Evolutionary conservation across 192 early-diverging fungal genomes (phyloP).

Genomic region (Piromyces finnis): DNA sequence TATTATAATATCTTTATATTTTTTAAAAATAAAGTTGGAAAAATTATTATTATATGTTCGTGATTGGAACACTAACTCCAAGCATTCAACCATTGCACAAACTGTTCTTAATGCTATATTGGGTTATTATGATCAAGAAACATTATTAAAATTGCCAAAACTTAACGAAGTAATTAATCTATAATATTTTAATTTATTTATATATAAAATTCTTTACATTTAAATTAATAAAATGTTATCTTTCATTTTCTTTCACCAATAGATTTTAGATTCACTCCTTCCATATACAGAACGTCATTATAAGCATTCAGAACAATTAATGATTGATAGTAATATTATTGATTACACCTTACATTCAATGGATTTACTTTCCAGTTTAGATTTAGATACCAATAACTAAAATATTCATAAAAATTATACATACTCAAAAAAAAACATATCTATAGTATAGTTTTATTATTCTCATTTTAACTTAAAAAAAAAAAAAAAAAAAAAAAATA

Average conservation of each 20-base stretch:
- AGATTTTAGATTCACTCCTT: constrained; percentile 55
- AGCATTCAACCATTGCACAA: constrained; percentile 61
- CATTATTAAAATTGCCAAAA: constrained; percentile 53
- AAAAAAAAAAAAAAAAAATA: no score
- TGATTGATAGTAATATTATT: constrained; percentile 69
- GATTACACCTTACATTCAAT: constrained; percentile 83
- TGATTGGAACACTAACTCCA: constrained; percentile 90
- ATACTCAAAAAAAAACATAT: no score
- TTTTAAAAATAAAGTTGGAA: constrained; percentile 26
- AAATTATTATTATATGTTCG: constrained; percentile 67
- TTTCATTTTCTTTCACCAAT: neutral
- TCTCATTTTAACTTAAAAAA: no score
- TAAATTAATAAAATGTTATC: no score
- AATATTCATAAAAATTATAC: neutral
- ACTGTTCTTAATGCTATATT: constrained; percentile 63
- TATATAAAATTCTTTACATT: neutral
- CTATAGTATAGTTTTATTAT: no score
- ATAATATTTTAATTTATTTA: neutral
- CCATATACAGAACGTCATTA: constrained; percentile 89
- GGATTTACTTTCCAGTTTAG: constrained; percentile 6
- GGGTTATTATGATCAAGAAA: constrained; percentile 35
- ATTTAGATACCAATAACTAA: neutral
- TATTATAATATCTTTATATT: neutral
- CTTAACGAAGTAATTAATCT: constrained; percentile 38
- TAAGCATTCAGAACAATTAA: constrained; percentile 50